These are phyloP conservation scores for Ascochyta pisi DNA, from an alignment of 2,329 filamentous ascomycete species.

Conservation along the genomic window DNA sequence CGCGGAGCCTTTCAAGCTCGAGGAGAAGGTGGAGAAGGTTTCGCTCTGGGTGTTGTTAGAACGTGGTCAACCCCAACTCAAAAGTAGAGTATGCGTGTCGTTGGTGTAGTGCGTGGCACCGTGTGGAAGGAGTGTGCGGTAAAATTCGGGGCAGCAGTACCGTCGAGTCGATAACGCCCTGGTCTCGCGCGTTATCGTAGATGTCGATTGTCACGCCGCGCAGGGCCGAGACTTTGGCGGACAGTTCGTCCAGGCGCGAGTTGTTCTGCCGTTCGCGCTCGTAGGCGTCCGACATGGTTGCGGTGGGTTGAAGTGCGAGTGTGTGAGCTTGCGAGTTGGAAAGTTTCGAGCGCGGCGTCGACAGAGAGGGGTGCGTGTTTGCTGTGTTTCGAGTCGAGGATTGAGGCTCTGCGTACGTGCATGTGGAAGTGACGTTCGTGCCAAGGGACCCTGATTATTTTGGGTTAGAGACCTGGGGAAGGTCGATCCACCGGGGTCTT, in stretches of 20 bases:
- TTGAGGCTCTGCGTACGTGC: slow-evolving; percentile 2
- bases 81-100: too few species aligned
- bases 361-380: not conserved
- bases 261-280: slow-evolving; percentile 84
- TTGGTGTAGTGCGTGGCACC: too few species aligned
- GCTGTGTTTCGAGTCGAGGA: not conserved
- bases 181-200: slow-evolving; percentile 91
- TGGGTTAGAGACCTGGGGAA: slow-evolving; percentile 8
- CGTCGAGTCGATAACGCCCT: slow-evolving; percentile 80
- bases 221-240: slow-evolving; percentile 87
- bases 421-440: slow-evolving; percentile 7
- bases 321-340: not conserved
- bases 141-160: slow-evolving; percentile 59
- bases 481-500: not conserved
- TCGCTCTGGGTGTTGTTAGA: slow-evolving; percentile 66
- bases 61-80: too few species aligned
- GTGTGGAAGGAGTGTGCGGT: too few species aligned
- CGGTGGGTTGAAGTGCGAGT: not conserved
- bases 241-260: slow-evolving; percentile 87
- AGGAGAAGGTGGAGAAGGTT: slow-evolving; percentile 87
- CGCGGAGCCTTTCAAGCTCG: slow-evolving; percentile 83
- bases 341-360: not conserved
- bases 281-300: slow-evolving; percentile 63
- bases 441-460: slow-evolving; percentile 4
- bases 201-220: slow-evolving; percentile 96